Evolutionary conservation across 768 basidiomycete species (phyloP).

Genomic region (Mrakia blollopis): DNA sequence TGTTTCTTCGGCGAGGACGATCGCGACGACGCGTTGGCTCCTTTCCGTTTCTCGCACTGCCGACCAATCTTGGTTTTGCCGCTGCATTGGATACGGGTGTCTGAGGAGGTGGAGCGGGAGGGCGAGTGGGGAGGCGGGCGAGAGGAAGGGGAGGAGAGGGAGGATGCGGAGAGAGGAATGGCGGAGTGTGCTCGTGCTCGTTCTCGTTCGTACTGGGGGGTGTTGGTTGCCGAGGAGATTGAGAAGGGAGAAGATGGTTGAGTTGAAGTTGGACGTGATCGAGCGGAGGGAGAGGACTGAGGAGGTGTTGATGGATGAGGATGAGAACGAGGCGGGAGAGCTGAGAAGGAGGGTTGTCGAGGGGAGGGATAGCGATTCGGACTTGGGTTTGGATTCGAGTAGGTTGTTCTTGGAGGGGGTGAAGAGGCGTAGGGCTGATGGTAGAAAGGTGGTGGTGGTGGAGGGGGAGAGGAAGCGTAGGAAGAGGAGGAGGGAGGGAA

Average conservation of each 20-base stretch:
- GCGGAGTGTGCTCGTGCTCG: neutral
- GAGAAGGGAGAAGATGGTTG: neutral
- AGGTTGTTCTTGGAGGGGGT: neutral
- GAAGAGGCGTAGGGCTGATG: neutral
- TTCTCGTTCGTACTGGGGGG: no score
- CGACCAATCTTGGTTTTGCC: neutral
- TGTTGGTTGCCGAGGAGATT: neutral
- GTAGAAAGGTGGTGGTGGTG: neutral
- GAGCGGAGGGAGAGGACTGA: neutral
- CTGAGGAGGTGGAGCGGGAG: no score
- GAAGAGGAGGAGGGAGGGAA: neutral
- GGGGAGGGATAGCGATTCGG: neutral
- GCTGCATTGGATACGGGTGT: neutral
- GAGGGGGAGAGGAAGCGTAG: neutral
- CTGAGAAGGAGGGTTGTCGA: conserved; percentile 3
- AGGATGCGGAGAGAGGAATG: neutral
- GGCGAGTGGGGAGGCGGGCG: no score
- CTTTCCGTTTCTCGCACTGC: neutral
- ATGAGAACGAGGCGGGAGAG: no score
- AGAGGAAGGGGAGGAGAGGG: no score
- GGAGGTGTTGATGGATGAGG: neutral
- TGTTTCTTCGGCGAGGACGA: neutral
- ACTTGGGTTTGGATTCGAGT: neutral
- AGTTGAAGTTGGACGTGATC: no score
- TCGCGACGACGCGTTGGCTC: neutral